Percentiles rank a stretch among this genome's conserved stretches.
Conservation (phyloP, 805 yeast species). For the Kodamaea neixiangensis region DNA sequence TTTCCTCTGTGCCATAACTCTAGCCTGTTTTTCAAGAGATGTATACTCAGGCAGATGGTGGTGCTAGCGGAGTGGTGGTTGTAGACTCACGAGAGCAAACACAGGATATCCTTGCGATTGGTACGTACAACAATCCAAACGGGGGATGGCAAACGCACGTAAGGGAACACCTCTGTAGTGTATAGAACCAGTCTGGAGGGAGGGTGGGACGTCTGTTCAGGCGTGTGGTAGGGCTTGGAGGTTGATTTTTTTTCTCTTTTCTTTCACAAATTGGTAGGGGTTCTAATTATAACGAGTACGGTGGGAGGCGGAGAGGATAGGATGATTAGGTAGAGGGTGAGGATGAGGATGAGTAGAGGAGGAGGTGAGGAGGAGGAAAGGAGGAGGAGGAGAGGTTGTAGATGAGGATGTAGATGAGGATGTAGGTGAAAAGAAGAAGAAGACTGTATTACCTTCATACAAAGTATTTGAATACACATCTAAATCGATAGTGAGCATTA, state of each 20-base stretch:
- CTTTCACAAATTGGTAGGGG: background rate
- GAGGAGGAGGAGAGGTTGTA: too few species aligned
- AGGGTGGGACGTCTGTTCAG: background rate
- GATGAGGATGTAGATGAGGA: too few species aligned
- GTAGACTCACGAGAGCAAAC: too few species aligned
- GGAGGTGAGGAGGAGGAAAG: too few species aligned
- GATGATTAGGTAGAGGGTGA: background rate
- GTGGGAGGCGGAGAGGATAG: background rate
- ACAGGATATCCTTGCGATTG: background rate
- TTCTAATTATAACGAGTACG: background rate
- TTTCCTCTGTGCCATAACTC: constrained; percentile 18
- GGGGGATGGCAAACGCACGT: background rate
- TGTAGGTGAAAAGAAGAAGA: too few species aligned
- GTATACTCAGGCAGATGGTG: too few species aligned
- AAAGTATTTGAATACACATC: too few species aligned
- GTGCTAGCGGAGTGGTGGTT: too few species aligned
- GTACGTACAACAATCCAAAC: background rate
- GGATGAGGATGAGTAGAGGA: too few species aligned
- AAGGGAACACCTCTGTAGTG: background rate
- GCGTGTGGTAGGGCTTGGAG: background rate
- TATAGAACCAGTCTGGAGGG: background rate
- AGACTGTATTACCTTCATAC: too few species aligned
- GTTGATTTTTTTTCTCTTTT: background rate
- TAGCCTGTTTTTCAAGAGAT: too few species aligned
- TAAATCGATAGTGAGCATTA: too few species aligned